Evolutionary conservation across 2,329 filamentous ascomycete genomes (phyloP), one percentile per base, ranked within the genome.

Genomic region (Hypoxylon sp.): DNA sequence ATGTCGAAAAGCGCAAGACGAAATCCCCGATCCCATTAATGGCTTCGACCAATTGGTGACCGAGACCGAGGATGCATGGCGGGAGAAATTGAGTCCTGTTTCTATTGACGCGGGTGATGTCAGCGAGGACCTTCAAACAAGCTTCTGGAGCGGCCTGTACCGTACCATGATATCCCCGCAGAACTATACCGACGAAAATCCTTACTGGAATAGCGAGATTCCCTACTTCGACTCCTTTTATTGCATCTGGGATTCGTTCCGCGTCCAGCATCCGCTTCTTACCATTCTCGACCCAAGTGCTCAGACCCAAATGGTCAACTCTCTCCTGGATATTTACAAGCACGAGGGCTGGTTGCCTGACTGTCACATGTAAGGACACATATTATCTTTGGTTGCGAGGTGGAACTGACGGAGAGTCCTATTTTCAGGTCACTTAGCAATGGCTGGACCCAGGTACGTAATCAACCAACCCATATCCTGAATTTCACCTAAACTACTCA

Each of bases 291-390:
- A 91, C 71, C 89, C 90, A 0, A 60, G 79, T 2, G 85, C 85
- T 6, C 87, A 90, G 73, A 83, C 86, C 0, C 80, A 83, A 61
- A 90, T 91, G 85, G 82, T 91, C 25, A 84, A 88, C 46, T 89
- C 86, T 63, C 79, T 92, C 19, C 81, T 92, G 2, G 89, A 91
- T 70, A 90, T 87, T 10, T 92, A 91, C 73, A 80, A 82, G 50
- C 84, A 90, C 74, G 85, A 89, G 74, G 90, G 90, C 1, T 91
- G 87, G 79, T 78, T 92, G 10, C 90, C 90, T 0, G 90, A 92
- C 75, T 91, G 89, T 73, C 86, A 89, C 60, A 91, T 91, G 89
- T 87, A 85, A 17, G 38, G 81, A 89, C 89, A 3, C 19, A 23
- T 36, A 1, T 23, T 14, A 34, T 38, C 19, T 17, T 19, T 7